Percentiles rank a stretch among this genome's conserved stretches.
These are phyloP conservation scores for Jamesozyma piceae DNA, from an alignment of 805 yeast genomes.

Conservation along the genomic window DNA sequence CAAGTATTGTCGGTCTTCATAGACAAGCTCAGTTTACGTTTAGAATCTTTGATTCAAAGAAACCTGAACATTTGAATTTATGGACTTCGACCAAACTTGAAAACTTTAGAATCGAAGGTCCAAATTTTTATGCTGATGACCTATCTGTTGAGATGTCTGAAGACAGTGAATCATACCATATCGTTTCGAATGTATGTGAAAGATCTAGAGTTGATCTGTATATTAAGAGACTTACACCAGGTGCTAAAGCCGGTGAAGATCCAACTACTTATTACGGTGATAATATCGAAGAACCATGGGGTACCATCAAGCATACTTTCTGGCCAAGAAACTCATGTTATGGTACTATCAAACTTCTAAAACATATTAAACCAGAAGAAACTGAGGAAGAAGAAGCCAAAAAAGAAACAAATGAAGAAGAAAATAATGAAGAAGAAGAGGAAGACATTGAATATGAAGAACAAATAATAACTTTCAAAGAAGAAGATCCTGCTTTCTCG, in stretches of 20 bases:
- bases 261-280: slow-evolving; percentile 85
- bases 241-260: slow-evolving; percentile 82
- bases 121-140: slow-evolving; percentile 71
- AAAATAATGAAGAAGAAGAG: slow-evolving; percentile 9
- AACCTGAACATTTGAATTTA: slow-evolving; percentile 28
- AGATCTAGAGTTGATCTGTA: slow-evolving; percentile 64
- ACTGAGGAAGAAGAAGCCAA: slow-evolving; percentile 12
- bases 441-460: slow-evolving; percentile 16
- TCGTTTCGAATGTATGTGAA: slow-evolving; percentile 55
- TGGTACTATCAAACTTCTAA: slow-evolving; percentile 52
- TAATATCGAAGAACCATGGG: slow-evolving; percentile 83
- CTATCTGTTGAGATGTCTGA: slow-evolving; percentile 53
- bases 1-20: slow-evolving; percentile 80
- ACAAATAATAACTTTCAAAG: slow-evolving; percentile 16
- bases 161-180: slow-evolving; percentile 43
- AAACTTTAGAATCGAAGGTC: slow-evolving; percentile 62
- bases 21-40: slow-evolving; percentile 92
- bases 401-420: slow-evolving; percentile 12
- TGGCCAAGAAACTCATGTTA: slow-evolving; percentile 81
- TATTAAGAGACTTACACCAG: slow-evolving; percentile 55
- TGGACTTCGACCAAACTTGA: slow-evolving; percentile 93
- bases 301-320: slow-evolving; percentile 88
- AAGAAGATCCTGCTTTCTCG: slow-evolving; percentile 32
- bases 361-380: slow-evolving; percentile 15
- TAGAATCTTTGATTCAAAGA: slow-evolving; percentile 45